Percentiles rank a stretch among this genome's conserved stretches.
These are phyloP conservation scores for Cladosporium cucumerinum DNA, from an alignment of 2,329 filamentous ascomycete species.

Conservation along the genomic window DNA sequence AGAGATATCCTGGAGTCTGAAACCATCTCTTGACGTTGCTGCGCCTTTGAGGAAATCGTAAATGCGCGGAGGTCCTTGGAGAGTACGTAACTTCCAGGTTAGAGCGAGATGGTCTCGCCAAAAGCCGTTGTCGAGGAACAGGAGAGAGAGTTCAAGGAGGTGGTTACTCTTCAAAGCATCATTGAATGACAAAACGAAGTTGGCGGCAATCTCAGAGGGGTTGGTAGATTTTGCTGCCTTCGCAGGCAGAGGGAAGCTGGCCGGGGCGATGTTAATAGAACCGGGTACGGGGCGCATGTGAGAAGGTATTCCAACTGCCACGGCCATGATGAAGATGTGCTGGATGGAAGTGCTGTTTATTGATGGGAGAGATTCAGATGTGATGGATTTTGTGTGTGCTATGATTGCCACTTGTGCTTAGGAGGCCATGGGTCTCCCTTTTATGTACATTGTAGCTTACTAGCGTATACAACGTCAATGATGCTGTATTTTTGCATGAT, in stretches of 20 bases:
- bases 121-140: slow-evolving; percentile 16
- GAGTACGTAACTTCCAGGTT: slow-evolving; percentile 55
- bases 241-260: neutral
- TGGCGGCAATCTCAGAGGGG: neutral
- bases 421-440: neutral
- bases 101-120: slow-evolving; percentile 59
- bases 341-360: neutral
- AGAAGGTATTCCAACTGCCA: neutral
- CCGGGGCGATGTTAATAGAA: slow-evolving; percentile 1
- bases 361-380: neutral
- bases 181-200: neutral
- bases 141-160: neutral
- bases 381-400: neutral
- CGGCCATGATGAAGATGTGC: neutral
- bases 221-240: neutral
- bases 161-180: neutral
- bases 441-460: neutral
- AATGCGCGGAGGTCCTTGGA: slow-evolving; percentile 47
- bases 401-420: neutral
- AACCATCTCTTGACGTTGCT: slow-evolving; percentile 33
- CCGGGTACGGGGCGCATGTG: slow-evolving; percentile 5
- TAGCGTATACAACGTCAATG: neutral
- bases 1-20: slow-evolving; percentile 19
- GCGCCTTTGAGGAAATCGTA: slow-evolving; percentile 36
- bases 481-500: neutral